Conservation (phyloP, 208 protist species). For the Wallacemonas sp. region DNA sequence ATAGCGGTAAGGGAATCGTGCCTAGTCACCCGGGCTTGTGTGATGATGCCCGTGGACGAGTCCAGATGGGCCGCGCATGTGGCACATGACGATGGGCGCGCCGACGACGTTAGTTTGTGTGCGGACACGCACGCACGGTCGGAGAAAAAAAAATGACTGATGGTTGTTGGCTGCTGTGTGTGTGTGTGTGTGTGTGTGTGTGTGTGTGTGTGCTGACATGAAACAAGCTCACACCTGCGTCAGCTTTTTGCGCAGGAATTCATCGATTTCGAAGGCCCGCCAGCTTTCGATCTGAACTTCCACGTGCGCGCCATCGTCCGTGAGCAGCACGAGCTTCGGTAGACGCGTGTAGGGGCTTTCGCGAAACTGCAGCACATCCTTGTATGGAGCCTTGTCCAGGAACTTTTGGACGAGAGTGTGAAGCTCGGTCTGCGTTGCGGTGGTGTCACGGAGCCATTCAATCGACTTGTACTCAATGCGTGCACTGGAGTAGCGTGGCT, state of each 20-base stretch:
- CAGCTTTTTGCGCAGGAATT: constrained; percentile 35
- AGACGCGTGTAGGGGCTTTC: not conserved
- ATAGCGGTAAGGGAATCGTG: too few relatives aligned
- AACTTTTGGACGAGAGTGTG: constrained; percentile 3
- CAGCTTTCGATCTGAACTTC: constrained; percentile 18
- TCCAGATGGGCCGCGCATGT: too few relatives aligned
- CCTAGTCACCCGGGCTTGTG: too few relatives aligned
- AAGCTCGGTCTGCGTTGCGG: not conserved
- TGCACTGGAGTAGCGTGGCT: not conserved
- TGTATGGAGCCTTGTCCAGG: constrained; percentile 5
- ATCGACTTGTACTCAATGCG: not conserved
- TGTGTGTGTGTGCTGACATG: too few relatives aligned
- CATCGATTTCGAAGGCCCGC: constrained; percentile 13
- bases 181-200: not conserved
- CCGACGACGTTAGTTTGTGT: too few relatives aligned
- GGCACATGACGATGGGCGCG: too few relatives aligned
- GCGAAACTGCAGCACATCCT: not conserved
- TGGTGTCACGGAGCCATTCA: not conserved
- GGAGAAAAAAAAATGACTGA: too few relatives aligned
- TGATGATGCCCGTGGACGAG: too few relatives aligned
- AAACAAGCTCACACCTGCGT: not conserved
- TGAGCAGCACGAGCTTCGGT: constrained; percentile 23
- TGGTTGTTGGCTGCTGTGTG: not conserved
- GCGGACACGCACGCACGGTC: too few relatives aligned
- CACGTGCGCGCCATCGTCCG: constrained; percentile 9